These are phyloP conservation scores for Colletotrichum ledebouriae DNA, from an alignment of 2,329 filamentous ascomycete species.

Conservation along the genomic window DNA sequence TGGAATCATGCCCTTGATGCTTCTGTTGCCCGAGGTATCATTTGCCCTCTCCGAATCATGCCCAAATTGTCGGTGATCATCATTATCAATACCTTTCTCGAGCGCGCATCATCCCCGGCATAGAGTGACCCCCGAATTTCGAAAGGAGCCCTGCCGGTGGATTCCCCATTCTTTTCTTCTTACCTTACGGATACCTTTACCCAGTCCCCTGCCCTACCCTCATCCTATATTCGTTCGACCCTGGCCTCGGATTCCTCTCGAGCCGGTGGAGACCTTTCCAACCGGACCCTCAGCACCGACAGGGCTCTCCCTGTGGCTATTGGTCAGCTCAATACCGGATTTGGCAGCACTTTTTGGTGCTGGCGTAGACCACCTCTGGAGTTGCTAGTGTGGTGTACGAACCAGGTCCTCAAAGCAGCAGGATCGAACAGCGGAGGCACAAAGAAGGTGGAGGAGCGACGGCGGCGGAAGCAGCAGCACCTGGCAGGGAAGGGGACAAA, in stretches of 20 bases:
- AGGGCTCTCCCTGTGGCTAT: slow-evolving; percentile 15
- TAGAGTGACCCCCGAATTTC: neutral
- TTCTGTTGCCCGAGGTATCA: slow-evolving; percentile 10
- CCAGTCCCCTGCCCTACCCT: slow-evolving; percentile 6
- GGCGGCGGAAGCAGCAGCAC: neutral
- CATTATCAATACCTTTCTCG: slow-evolving; percentile 34
- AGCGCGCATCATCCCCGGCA: slow-evolving; percentile 11
- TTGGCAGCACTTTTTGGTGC: slow-evolving; percentile 32
- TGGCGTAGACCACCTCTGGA: slow-evolving; percentile 19
- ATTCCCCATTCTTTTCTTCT: slow-evolving; percentile 18
- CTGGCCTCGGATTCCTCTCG: slow-evolving; percentile 13
- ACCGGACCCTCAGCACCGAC: slow-evolving; percentile 12
- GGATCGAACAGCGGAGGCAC: slow-evolving; percentile 7
- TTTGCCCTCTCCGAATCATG: slow-evolving; percentile 2
- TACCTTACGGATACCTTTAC: slow-evolving; percentile 1
- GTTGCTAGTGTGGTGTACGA: neutral
- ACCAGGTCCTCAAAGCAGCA: slow-evolving; percentile 1
- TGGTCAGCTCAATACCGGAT: slow-evolving; percentile 37
- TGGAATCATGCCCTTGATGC: neutral
- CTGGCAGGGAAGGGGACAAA: neutral
- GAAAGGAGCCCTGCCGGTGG: slow-evolving; percentile 24
- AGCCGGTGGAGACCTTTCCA: slow-evolving; percentile 26
- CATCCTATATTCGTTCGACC: slow-evolving; percentile 17
- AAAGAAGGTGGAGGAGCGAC: slow-evolving; percentile 3
- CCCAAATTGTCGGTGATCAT: slow-evolving; percentile 33